These are phyloP conservation scores for Fusarium secorum DNA, from an alignment of 2,329 filamentous ascomycete genomes.

Conservation along the genomic window DNA sequence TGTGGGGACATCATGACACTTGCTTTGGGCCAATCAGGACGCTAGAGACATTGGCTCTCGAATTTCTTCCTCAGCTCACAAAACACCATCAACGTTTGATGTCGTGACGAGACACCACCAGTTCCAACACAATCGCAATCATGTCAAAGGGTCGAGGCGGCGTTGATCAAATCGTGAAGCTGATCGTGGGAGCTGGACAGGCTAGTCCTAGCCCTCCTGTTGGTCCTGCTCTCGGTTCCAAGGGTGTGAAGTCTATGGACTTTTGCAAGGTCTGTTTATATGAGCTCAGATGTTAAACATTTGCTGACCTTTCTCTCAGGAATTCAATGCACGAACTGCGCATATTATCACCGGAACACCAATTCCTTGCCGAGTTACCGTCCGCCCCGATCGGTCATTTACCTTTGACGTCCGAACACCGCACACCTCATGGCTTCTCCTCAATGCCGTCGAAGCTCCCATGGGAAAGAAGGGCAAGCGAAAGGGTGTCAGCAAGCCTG, in stretches of 20 bases:
- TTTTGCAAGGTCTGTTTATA: conserved; percentile 86
- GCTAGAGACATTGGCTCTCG: conserved; percentile 19
- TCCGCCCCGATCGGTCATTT: conserved; percentile 93
- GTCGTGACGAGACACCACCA: conserved; percentile 12
- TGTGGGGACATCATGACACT: conserved; percentile 23
- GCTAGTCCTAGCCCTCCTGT: conserved; percentile 95
- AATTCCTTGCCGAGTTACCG: conserved; percentile 87
- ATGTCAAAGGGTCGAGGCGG: conserved; percentile 63
- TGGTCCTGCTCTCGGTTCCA: conserved; percentile 93
- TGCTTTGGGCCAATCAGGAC: conserved; percentile 35
- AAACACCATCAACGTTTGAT: conserved; percentile 12
- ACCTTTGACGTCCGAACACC: conserved; percentile 93
- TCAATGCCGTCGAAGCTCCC: conserved; percentile 81
- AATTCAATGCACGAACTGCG: conserved; percentile 94
- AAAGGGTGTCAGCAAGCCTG: conserved; percentile 78
- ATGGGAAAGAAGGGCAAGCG: conserved; percentile 75
- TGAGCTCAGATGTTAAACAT: not conserved
- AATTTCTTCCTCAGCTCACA: conserved; percentile 44
- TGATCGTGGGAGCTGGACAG: conserved; percentile 96
- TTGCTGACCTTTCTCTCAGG: conserved; percentile 60
- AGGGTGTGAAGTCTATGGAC: conserved; percentile 99
- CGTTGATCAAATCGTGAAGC: conserved; percentile 84
- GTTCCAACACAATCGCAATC: conserved; percentile 32
- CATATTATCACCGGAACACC: conserved; percentile 85
- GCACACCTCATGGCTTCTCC: conserved; percentile 88